Evolutionary conservation across 1,284 basidiomycete genomes (phyloP).

Genomic region (Rhizoctonia solani): DNA sequence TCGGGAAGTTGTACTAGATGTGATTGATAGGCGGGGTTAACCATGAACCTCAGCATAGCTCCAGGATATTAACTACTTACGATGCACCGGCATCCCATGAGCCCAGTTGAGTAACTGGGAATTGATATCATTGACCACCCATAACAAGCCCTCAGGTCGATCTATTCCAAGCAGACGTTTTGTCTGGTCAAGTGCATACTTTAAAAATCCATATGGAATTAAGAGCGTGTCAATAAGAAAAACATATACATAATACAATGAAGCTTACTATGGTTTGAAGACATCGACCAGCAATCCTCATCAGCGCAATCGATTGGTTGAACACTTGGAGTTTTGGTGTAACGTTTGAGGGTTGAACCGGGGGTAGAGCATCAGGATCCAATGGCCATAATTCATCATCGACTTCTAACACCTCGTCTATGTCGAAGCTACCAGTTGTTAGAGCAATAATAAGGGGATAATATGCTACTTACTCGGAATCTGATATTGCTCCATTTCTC

Average conservation of each 20-base stretch:
- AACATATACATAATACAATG: neutral
- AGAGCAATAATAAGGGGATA: neutral
- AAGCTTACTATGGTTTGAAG: slow-evolving; percentile 3
- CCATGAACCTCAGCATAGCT: no score
- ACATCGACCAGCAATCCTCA: neutral
- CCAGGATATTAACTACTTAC: neutral
- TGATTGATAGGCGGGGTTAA: no score
- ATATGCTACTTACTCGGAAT: neutral
- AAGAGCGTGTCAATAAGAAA: neutral
- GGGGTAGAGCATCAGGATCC: neutral
- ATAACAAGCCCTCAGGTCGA: neutral
- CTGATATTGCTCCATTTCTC: neutral
- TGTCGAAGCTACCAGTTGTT: neutral
- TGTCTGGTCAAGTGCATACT: neutral
- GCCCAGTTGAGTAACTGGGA: neutral
- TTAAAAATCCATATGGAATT: neutral
- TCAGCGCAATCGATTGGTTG: neutral
- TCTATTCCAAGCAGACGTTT: neutral
- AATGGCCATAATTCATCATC: slow-evolving; percentile 7
- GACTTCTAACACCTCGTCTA: neutral
- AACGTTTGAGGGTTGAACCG: neutral
- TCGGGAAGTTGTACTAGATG: neutral
- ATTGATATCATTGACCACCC: slow-evolving; percentile 2
- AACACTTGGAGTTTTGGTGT: neutral
- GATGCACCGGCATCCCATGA: neutral